Conservation (phyloP, 306 rosid genomes). For the Echinosophora koreensis region DNA sequence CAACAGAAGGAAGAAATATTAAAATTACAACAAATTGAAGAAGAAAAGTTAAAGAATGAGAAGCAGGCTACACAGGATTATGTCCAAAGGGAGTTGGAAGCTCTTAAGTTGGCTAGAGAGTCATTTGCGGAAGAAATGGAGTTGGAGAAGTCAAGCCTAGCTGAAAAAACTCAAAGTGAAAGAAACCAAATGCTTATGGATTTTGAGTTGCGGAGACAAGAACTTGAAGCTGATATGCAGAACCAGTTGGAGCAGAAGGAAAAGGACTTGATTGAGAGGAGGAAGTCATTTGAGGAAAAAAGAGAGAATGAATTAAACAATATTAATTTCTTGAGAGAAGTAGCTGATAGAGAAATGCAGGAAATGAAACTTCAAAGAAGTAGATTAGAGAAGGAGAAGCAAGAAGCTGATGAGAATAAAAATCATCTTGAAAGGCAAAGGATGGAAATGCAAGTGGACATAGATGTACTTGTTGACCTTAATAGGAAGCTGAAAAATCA, state of each 20-base stretch:
- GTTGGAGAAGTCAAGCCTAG: conserved; percentile 69
- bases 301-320: conserved; percentile 74
- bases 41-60: conserved; percentile 80
- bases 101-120: conserved; percentile 77
- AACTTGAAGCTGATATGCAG: conserved; percentile 87
- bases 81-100: conserved; percentile 76
- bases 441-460: conserved; percentile 84
- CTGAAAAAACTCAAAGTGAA: conserved; percentile 76
- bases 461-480: conserved; percentile 80
- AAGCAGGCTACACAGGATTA: conserved; percentile 60
- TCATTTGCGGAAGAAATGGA: conserved; percentile 85
- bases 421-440: conserved; percentile 77
- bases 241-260: conserved; percentile 84
- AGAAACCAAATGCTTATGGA: conserved; percentile 83
- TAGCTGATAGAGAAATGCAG: conserved; percentile 88
- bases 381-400: conserved; percentile 80
- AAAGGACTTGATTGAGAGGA: conserved; percentile 69
- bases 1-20: conserved; percentile 78
- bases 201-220: conserved; percentile 72
- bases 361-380: conserved; percentile 78
- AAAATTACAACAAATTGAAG: conserved; percentile 72
- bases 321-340: conserved; percentile 78
- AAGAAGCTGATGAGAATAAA: conserved; percentile 74
- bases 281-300: conserved; percentile 75
- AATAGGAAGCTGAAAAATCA: conserved; percentile 75